These are phyloP conservation scores for Colletotrichum eremochloae DNA, from an alignment of 2,329 filamentous ascomycete genomes.

Conservation along the genomic window DNA sequence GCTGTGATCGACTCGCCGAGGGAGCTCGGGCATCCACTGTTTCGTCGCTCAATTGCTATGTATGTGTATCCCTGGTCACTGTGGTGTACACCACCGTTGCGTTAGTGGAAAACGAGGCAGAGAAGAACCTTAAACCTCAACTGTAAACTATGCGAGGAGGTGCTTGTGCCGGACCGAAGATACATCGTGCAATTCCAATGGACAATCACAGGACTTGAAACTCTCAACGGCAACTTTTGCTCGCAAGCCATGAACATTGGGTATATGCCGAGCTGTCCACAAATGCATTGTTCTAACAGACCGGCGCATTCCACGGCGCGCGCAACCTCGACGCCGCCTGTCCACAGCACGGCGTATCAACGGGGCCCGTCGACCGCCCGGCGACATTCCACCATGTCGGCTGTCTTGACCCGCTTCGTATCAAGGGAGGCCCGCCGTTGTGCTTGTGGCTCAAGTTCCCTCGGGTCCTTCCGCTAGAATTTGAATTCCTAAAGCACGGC, in stretches of 20 bases:
- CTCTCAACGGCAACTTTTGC: constrained; percentile 27
- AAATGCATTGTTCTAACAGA: constrained; percentile 10
- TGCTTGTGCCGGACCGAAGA: neutral
- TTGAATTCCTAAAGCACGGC: constrained; percentile 24
- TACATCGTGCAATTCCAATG: constrained; percentile 17
- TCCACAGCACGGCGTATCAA: neutral
- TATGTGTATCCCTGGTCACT: neutral
- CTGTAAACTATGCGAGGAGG: neutral
- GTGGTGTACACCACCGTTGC: neutral
- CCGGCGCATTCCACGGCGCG: constrained; percentile 3
- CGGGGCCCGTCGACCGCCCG: constrained; percentile 17
- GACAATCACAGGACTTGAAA: constrained; percentile 30
- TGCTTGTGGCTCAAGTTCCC: neutral
- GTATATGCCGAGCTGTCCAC: neutral
- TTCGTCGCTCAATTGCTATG: neutral
- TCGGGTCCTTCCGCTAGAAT: constrained; percentile 12
- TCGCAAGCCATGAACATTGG: constrained; percentile 10
- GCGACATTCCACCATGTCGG: constrained; percentile 5
- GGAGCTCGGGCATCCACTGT: constrained; percentile 27
- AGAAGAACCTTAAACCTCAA: neutral
- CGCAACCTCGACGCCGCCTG: neutral
- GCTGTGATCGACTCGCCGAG: constrained; percentile 21
- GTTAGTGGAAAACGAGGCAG: neutral
- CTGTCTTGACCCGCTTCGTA: neutral
- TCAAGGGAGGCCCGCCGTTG: neutral